phyloP scores from a whole-genome alignment of 2,329 filamentous ascomycete species.

The Exutisphaerella laricina region DNA sequence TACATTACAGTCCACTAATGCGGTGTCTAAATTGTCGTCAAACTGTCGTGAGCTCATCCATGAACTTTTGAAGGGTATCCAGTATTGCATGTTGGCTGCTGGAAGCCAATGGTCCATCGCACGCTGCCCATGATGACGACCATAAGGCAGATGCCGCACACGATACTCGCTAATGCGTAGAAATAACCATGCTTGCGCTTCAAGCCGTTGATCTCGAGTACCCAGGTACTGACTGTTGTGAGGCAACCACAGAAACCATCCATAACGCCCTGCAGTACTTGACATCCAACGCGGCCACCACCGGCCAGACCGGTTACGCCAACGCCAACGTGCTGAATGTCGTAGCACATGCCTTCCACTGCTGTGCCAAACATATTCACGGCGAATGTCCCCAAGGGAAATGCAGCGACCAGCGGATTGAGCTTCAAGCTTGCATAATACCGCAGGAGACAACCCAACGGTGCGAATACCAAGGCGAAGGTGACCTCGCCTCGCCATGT shows the following conservation, averaged over 20 bases:
- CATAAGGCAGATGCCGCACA: conserved; percentile 53
- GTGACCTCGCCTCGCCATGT: conserved; percentile 69
- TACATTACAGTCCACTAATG: not conserved
- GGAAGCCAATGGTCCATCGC: conserved; percentile 56
- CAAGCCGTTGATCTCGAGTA: conserved; percentile 40
- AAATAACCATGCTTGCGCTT: conserved; percentile 56
- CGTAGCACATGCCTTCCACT: conserved; percentile 69
- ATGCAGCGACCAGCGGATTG: conserved; percentile 61
- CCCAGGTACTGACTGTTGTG: conserved; percentile 47
- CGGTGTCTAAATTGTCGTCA: not conserved
- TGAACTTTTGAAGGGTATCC: conserved; percentile 29
- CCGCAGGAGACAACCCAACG: conserved; percentile 67
- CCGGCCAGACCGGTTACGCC: conserved; percentile 36
- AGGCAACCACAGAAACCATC: conserved; percentile 46
- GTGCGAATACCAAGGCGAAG: conserved; percentile 77
- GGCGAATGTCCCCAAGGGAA: conserved; percentile 79
- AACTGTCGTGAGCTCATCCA: conserved; percentile 13
- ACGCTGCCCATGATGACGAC: conserved; percentile 70
- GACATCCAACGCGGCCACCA: conserved; percentile 39
- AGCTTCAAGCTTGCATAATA: conserved; percentile 67
- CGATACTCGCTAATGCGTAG: conserved; percentile 60
- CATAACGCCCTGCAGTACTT: conserved; percentile 44
- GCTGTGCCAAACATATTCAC: conserved; percentile 75
- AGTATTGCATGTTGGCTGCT: conserved; percentile 33
- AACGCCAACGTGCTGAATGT: conserved; percentile 61